A percentile compares a stretch with the other conserved stretches of the same genome.
These are phyloP conservation scores for Fistulifera pelliculosa DNA, from an alignment of 108 stramenopile species.

Conservation along the genomic window DNA sequence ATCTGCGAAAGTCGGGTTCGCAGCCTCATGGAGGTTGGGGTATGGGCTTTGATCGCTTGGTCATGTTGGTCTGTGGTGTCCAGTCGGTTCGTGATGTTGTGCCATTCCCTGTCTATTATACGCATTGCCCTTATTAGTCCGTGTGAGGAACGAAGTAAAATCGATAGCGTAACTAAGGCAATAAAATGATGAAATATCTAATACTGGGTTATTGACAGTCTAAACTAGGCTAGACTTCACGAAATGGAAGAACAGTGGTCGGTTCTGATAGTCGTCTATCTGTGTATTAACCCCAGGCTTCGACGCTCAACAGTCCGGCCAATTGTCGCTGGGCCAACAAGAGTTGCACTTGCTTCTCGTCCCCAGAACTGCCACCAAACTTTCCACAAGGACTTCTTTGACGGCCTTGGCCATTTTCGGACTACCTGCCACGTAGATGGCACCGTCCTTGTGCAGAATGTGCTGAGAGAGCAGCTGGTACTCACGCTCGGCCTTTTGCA, in stretches of 20 bases:
- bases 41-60: constrained; percentile 91
- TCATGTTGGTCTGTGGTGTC: constrained; percentile 78
- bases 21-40: constrained; percentile 92
- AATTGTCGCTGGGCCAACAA: constrained; percentile 29
- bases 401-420: constrained; percentile 77
- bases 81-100: constrained; percentile 94
- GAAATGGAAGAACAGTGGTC: too few relatives aligned
- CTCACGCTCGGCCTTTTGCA: constrained; percentile 44
- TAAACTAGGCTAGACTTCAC: too few relatives aligned
- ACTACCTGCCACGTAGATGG: constrained; percentile 75
- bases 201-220: too few relatives aligned
- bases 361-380: constrained; percentile 26
- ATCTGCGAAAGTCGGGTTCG: constrained; percentile 84
- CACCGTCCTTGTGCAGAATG: constrained; percentile 45
- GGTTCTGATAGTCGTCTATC: too few relatives aligned
- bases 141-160: not conserved
- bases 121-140: constrained; percentile 74
- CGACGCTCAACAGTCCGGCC: constrained; percentile 48
- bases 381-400: constrained; percentile 63
- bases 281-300: constrained; percentile 71
- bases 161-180: too few relatives aligned
- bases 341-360: constrained; percentile 31
- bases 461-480: constrained; percentile 18
- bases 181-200: too few relatives aligned
- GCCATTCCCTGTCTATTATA: constrained; percentile 88